Evolutionary conservation across 345 rosid species (phyloP).

Genomic region (Chamaenerion angustifolium): DNA sequence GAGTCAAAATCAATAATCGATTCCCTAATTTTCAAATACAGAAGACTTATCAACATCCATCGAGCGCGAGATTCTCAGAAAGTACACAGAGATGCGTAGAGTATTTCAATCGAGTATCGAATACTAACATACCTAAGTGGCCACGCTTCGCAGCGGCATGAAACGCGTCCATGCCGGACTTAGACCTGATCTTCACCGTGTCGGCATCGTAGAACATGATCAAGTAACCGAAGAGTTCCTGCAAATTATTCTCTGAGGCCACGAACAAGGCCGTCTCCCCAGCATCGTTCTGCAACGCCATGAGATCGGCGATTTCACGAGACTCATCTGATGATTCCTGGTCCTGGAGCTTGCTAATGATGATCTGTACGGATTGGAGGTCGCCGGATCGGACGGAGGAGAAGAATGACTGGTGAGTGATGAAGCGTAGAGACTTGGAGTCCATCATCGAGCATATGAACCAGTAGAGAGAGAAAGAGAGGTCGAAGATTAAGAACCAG

Average conservation of each 20-base stretch:
- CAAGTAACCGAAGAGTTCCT: slow-evolving; percentile 50
- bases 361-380: slow-evolving; percentile 25
- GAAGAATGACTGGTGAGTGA: slow-evolving; percentile 68
- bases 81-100: no score
- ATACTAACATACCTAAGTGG: slow-evolving; percentile 52
- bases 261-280: slow-evolving; percentile 60
- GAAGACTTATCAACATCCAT: neutral
- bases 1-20: neutral
- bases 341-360: slow-evolving; percentile 42
- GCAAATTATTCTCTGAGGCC: slow-evolving; percentile 49
- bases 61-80: neutral
- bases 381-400: slow-evolving; percentile 67
- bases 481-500: no score
- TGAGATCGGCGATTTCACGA: slow-evolving; percentile 52
- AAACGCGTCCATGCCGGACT: slow-evolving; percentile 67
- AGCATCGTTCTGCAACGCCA: slow-evolving; percentile 63
- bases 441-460: slow-evolving; percentile 26
- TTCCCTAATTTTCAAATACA: neutral
- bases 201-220: slow-evolving; percentile 41
- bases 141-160: slow-evolving; percentile 84
- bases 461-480: no score
- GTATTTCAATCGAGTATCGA: neutral
- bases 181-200: slow-evolving; percentile 65
- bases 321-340: slow-evolving; percentile 20
- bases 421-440: slow-evolving; percentile 55